phyloP scores from a whole-genome alignment of 371 early-diverging fungal species.

The Mortierella sp. region DNA sequence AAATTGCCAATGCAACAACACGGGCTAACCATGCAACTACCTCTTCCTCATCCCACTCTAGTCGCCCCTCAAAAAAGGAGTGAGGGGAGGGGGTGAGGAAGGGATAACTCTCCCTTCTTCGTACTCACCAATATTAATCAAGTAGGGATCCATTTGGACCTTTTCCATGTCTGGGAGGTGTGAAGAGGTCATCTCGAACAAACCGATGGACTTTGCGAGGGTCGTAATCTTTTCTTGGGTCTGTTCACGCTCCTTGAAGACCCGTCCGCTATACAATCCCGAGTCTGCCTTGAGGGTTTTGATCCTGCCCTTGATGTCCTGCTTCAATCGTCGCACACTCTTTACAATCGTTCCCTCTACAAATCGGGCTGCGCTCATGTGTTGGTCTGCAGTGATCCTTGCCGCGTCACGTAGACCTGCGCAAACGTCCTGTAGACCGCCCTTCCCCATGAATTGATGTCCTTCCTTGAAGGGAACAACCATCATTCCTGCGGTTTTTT shows the following conservation, averaged over 20 bases:
- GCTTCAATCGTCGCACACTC: constrained; percentile 42
- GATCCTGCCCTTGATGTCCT: constrained; percentile 48
- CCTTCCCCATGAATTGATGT: constrained; percentile 22
- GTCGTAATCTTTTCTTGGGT: constrained; percentile 36
- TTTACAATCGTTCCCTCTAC: constrained; percentile 49
- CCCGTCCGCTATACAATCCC: constrained; percentile 35
- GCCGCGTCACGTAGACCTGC: constrained; percentile 15
- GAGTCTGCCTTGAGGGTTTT: constrained; percentile 47
- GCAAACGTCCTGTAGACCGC: constrained; percentile 24
- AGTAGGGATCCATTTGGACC: constrained; percentile 34
- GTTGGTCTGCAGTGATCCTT: constrained; percentile 31
- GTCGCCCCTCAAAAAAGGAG: neutral
- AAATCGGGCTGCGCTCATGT: constrained; percentile 40
- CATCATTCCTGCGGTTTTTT: constrained; percentile 13
- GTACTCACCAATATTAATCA: constrained; percentile 39
- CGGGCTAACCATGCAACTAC: too few relatives aligned
- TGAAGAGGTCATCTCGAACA: constrained; percentile 39
- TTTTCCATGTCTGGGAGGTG: constrained; percentile 49
- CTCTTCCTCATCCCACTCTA: too few relatives aligned
- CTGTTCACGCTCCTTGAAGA: constrained; percentile 49
- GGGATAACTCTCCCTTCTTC: too few relatives aligned
- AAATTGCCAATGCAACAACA: too few relatives aligned
- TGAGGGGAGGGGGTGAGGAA: too few relatives aligned
- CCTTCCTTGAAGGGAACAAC: constrained; percentile 34
- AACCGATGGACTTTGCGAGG: constrained; percentile 43